Percentiles rank a stretch among this genome's conserved stretches.
Evolutionary conservation across 2,329 filamentous ascomycete genomes (phyloP).

Genomic region (Thermomyces lanuginosus): DNA sequence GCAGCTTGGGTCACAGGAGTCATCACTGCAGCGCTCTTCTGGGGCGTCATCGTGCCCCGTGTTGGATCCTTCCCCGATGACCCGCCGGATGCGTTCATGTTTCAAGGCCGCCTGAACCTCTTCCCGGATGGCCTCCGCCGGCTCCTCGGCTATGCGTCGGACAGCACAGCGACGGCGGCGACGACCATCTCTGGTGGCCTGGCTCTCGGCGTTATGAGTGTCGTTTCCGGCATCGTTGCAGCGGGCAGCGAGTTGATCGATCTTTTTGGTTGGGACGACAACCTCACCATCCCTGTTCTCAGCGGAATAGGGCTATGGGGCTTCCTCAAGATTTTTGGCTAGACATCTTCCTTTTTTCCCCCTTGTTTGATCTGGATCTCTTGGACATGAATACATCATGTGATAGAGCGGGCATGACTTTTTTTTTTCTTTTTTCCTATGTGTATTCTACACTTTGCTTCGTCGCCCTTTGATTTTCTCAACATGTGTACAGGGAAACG

Average conservation of each 20-base stretch:
- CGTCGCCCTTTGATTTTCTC: too few relatives aligned
- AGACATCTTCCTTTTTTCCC: conserved; percentile 2
- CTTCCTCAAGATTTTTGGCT: conserved; percentile 68
- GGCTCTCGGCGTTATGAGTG: conserved; percentile 64
- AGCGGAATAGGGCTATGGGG: conserved; percentile 80
- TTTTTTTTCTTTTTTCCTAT: conserved; percentile 1
- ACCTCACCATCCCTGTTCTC: conserved; percentile 85
- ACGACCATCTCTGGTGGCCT: conserved; percentile 50
- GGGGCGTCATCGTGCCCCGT: conserved; percentile 64
- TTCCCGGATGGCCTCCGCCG: conserved; percentile 46
- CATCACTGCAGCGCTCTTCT: conserved; percentile 70
- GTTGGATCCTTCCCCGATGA: conserved; percentile 53
- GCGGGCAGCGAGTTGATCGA: conserved; percentile 82
- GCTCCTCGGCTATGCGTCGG: conserved; percentile 43
- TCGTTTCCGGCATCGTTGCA: conserved; percentile 78
- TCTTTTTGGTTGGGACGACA: conserved; percentile 90
- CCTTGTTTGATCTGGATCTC: too few relatives aligned
- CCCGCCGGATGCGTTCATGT: conserved; percentile 59
- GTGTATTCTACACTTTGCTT: too few relatives aligned
- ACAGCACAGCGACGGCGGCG: conserved; percentile 20
- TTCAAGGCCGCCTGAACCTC: conserved; percentile 52
- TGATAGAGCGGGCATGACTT: too few relatives aligned
- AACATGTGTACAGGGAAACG: too few relatives aligned
- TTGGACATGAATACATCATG: too few relatives aligned
- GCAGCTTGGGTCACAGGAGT: conserved; percentile 73